These are phyloP conservation scores for Mycena albidolilacea DNA, from an alignment of 768 basidiomycete species.

Conservation along the genomic window DNA sequence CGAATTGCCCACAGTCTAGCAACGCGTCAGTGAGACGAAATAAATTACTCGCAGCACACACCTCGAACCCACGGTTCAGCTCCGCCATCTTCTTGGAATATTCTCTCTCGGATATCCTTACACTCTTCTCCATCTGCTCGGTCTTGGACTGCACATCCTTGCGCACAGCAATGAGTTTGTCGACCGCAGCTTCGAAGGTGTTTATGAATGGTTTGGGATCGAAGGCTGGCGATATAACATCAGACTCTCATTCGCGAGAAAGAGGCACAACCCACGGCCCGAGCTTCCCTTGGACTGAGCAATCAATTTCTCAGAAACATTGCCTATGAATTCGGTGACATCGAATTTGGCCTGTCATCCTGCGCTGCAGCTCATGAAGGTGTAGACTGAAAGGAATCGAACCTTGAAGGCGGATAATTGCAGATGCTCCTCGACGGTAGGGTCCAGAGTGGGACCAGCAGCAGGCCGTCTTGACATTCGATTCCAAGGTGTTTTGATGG, in stretches of 20 bases:
- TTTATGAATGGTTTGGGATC: slow-evolving; percentile 94
- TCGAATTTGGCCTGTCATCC: slow-evolving; percentile 85
- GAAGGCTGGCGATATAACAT: slow-evolving; percentile 73
- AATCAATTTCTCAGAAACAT: slow-evolving; percentile 91
- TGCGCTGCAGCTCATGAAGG: slow-evolving; percentile 30
- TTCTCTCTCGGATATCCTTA: slow-evolving; percentile 89
- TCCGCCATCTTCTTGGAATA: slow-evolving; percentile 97
- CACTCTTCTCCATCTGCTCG: slow-evolving; percentile 93
- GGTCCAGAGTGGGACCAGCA: slow-evolving; percentile 59
- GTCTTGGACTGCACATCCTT: slow-evolving; percentile 93
- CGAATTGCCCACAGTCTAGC: slow-evolving; percentile 87
- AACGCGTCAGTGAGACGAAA: slow-evolving; percentile 12
- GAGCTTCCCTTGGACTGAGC: slow-evolving; percentile 85
- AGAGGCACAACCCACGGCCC: slow-evolving; percentile 69
- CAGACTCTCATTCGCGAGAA: neutral
- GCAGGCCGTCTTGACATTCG: slow-evolving; percentile 38
- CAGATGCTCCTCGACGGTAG: slow-evolving; percentile 67
- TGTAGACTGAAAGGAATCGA: slow-evolving; percentile 6
- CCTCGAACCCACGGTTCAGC: slow-evolving; percentile 94
- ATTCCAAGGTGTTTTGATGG: slow-evolving; percentile 20
- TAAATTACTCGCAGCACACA: slow-evolving; percentile 52
- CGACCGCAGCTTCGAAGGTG: slow-evolving; percentile 93
- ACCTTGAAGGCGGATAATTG: slow-evolving; percentile 72
- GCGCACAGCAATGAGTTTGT: slow-evolving; percentile 87
- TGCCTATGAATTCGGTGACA: slow-evolving; percentile 89